phyloP scores from a whole-genome alignment of 805 yeast species.

The Pichia californica region DNA sequence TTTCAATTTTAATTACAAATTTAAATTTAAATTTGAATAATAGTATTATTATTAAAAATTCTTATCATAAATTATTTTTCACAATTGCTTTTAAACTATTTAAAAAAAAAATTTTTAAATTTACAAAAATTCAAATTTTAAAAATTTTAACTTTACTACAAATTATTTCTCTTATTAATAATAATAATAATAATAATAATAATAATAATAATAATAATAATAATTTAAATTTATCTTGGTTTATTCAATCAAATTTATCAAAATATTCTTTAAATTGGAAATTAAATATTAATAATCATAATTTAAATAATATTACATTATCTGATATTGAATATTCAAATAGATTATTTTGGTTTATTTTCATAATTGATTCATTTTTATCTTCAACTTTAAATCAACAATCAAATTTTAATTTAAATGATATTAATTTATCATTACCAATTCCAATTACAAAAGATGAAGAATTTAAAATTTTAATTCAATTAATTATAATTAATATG shows the following conservation, averaged over 20 bases:
- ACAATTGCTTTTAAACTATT: constrained; percentile 42
- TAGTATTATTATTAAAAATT: constrained; percentile 33
- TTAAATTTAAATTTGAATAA: too few relatives aligned
- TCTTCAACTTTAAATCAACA: constrained; percentile 25
- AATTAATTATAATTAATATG: constrained; percentile 34
- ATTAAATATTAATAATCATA: constrained; percentile 31
- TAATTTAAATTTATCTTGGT: constrained; percentile 5
- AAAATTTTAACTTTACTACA: constrained; percentile 4
- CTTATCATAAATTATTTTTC: constrained; percentile 44
- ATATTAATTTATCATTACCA: constrained; percentile 26
- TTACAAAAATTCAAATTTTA: constrained; percentile 7
- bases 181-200: too few relatives aligned
- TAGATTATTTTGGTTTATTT: constrained; percentile 30
- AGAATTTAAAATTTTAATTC: constrained; percentile 32
- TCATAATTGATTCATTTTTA: constrained; percentile 24
- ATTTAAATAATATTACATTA: constrained; percentile 25
- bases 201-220: too few relatives aligned
- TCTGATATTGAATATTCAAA: constrained; percentile 38
- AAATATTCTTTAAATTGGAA: constrained; percentile 39
- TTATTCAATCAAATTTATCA: constrained; percentile 46
- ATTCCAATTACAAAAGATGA: constrained; percentile 35
- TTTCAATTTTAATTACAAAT: constrained; percentile 41
- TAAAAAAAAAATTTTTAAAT: background rate
- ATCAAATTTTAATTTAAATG: constrained; percentile 23
- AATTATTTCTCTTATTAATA: background rate